phyloP scores from a whole-genome alignment of 495 filamentous ascomycete genomes.

The Hyaloscypha variabilis region DNA sequence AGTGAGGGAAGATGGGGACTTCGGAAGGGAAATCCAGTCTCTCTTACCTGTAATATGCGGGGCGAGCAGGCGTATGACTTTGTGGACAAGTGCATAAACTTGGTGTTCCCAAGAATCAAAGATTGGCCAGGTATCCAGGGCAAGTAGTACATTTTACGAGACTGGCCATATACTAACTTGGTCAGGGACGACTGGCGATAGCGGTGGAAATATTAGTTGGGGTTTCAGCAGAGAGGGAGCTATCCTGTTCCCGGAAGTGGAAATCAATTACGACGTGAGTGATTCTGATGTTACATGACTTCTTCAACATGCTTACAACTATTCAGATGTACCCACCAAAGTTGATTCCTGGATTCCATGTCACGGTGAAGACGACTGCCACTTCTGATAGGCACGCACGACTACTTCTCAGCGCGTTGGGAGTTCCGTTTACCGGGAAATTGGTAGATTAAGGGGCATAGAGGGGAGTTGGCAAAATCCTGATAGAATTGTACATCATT shows the following conservation, averaged over 20 bases:
- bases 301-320: neutral
- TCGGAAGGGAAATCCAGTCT: conserved; percentile 57
- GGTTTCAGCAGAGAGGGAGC: conserved; percentile 74
- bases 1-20: conserved; percentile 68
- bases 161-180: conserved; percentile 2
- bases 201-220: conserved; percentile 82
- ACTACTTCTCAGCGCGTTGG: conserved; percentile 78
- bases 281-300: neutral
- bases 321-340: conserved; percentile 73
- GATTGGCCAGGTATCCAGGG: conserved; percentile 87
- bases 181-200: conserved; percentile 67
- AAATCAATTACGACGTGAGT: conserved; percentile 90
- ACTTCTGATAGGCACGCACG: conserved; percentile 90
- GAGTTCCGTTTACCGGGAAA: conserved; percentile 84
- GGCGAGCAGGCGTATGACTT: conserved; percentile 89
- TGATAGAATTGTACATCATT: conserved; percentile 18
- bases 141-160: conserved; percentile 35
- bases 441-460: conserved; percentile 44
- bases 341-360: conserved; percentile 90
- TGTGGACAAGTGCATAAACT: conserved; percentile 78
- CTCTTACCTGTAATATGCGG: conserved; percentile 68
- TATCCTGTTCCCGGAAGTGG: conserved; percentile 87
- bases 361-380: conserved; percentile 86
- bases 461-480: neutral
- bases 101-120: conserved; percentile 93